Percentiles rank a stretch among this genome's conserved stretches.
phyloP scores from a whole-genome alignment of 2,329 filamentous ascomycete species.

The Monosporascus sp. region DNA sequence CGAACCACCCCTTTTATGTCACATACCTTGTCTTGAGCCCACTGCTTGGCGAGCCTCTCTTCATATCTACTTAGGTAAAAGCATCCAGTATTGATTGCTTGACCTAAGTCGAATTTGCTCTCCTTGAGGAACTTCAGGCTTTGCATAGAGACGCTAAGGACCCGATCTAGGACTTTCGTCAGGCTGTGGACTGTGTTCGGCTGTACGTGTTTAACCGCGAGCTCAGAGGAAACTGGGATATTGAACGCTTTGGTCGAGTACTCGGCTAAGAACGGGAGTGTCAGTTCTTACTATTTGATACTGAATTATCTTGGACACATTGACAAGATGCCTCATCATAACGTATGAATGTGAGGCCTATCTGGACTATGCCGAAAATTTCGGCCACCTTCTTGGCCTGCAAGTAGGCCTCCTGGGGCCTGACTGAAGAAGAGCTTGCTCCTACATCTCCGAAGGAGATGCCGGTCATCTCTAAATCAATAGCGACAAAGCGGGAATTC shows the following conservation, averaged over 20 bases:
- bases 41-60: slow-evolving; percentile 1
- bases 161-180: background rate
- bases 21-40: background rate
- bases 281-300: slow-evolving; percentile 3
- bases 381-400: slow-evolving; percentile 22
- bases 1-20: background rate
- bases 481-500: slow-evolving; percentile 24
- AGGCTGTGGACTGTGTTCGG: background rate
- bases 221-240: background rate
- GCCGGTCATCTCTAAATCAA: slow-evolving; percentile 36
- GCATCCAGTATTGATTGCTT: background rate
- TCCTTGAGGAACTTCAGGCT: background rate
- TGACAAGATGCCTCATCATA: slow-evolving; percentile 8
- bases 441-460: slow-evolving; percentile 10
- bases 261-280: slow-evolving; percentile 1
- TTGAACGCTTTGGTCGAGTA: slow-evolving; percentile 24
- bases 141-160: background rate
- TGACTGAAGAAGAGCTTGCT: background rate
- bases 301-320: background rate
- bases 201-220: background rate
- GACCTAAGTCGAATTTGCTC: background rate
- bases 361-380: slow-evolving; percentile 27
- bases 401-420: slow-evolving; percentile 20
- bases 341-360: slow-evolving; percentile 30
- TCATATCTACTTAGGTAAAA: background rate